These are phyloP conservation scores for Amylostereum areolatum DNA, from an alignment of 1,284 basidiomycete genomes.

Conservation along the genomic window DNA sequence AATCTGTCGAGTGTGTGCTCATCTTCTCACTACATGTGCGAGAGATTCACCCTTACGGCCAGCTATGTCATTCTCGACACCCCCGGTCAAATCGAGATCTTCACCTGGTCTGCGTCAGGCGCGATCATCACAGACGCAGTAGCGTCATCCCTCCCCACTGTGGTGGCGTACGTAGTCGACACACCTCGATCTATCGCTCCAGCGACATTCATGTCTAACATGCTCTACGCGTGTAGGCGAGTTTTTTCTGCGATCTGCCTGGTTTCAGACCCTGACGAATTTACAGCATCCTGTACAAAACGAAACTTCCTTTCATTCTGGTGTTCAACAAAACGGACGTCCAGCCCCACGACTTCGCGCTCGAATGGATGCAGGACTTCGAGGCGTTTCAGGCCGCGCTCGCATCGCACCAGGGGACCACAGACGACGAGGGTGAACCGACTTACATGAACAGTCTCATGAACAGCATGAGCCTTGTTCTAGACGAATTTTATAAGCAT, in stretches of 20 bases:
- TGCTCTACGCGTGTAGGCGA: conserved; percentile 97
- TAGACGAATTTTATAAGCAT: conserved; percentile 99
- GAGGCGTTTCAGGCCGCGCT: conserved; percentile 81
- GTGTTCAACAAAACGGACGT: conserved; percentile 99
- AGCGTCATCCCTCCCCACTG: conserved; percentile 88
- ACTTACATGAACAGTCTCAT: conserved; percentile 99
- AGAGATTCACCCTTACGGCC: conserved; percentile 2
- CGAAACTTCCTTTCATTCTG: conserved; percentile 92
- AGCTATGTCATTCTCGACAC: conserved; percentile 96
- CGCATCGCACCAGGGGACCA: conserved; percentile 55
- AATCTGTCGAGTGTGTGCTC: conserved; percentile 76
- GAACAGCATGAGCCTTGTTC: conserved; percentile 97
- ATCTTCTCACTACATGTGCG: background rate
- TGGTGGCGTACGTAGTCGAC: conserved; percentile 96
- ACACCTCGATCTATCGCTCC: conserved; percentile 93
- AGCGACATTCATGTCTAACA: conserved; percentile 99
- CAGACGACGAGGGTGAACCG: conserved; percentile 83
- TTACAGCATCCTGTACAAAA: conserved; percentile 93
- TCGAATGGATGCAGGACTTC: conserved; percentile 99
- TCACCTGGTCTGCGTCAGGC: conserved; percentile 99
- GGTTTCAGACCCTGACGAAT: background rate
- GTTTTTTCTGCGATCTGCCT: conserved; percentile 17
- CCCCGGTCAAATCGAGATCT: conserved; percentile 99
- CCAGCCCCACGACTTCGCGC: conserved; percentile 81
- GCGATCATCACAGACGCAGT: conserved; percentile 99